Base-by-base conservation (phyloP, 2,329 filamentous ascomycete species). In the Exophiala alcalophila region DNA sequence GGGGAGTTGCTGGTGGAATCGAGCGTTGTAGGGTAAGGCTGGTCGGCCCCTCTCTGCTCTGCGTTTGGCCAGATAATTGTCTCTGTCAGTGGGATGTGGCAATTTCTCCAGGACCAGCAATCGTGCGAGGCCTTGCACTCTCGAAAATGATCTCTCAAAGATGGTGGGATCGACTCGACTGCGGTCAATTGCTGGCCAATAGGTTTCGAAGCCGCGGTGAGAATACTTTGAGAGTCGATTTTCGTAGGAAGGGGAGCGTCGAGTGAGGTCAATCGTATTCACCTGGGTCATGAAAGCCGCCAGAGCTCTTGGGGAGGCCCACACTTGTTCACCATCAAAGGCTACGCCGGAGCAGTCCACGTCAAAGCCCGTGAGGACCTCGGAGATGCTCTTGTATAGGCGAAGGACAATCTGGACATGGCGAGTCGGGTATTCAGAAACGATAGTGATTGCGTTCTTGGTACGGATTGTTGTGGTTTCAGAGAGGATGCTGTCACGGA, bases 301-400 rank as follows among this genome's bases (percentile, higher is more conserved):
- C 10, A 94, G 62, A 2, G 87, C 87, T 44, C 88, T 77, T 2
- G 88, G 88, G 2, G 83, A 81, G 16, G 80, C 80, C 58, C 83
- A 94, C 12, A 94, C 86, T 57, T 92, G 84, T 14, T 76, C 75
- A 24, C 88, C 88, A 61, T 92, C 80, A 55, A 85, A 94, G 3
- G 86, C 86, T 16, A 81, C 84, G 49, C 86, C 86, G 1, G 86
- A 84, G 60, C 84, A 89, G 60, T 92, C 87, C 34, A 94, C 87
- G 56, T 94, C 88, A 55, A 94, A 94, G 0, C 88, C 88, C 3
- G 87, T 88, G 16, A 94, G 72, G 24, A 94, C 90, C 61, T 94
- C 86, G 1, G 85, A 83, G 31, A 94, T 68, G 0, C 83, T 89
- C 58, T 87, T 86, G 69, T 94, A 94, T 25, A 92, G 80, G 24